A percentile compares a stretch with the other conserved stretches of the same genome.
Conservation (phyloP, 345 rosid species). For the Citrus cavaleriei region DNA sequence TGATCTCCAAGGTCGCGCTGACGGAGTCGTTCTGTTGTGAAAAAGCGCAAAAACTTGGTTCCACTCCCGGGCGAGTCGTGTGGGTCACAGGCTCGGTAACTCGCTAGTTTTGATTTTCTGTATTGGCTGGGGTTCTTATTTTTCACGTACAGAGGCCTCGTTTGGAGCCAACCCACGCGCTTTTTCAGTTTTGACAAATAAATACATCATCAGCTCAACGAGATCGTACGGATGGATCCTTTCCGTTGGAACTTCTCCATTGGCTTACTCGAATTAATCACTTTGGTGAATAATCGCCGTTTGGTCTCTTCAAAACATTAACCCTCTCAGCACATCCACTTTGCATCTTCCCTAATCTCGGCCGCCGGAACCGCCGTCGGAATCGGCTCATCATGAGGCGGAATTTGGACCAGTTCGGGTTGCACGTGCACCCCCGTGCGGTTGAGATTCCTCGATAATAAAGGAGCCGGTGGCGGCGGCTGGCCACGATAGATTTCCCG, state of each 20-base stretch:
- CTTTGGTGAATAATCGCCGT: conserved; percentile 74
- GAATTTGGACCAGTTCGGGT: conserved; percentile 26
- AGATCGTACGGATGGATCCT: conserved; percentile 60
- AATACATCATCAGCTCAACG: conserved; percentile 89
- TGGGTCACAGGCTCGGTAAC: conserved; percentile 55
- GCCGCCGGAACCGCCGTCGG: conserved; percentile 5
- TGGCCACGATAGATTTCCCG: background rate
- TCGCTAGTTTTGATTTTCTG: conserved; percentile 48
- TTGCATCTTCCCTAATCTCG: conserved; percentile 79
- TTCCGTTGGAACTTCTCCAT: conserved; percentile 36
- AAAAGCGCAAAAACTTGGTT: conserved; percentile 72
- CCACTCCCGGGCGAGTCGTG: conserved; percentile 79
- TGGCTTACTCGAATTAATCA: conserved; percentile 38
- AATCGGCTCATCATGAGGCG: conserved; percentile 11
- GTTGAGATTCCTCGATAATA: conserved; percentile 53
- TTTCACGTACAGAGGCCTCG: conserved; percentile 61
- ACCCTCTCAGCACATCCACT: conserved; percentile 53
- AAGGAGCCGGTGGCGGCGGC: conserved; percentile 53
- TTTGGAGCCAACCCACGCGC: conserved; percentile 68
- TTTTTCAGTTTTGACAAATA: conserved; percentile 69
- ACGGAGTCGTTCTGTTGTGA: conserved; percentile 49
- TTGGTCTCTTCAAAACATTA: conserved; percentile 44
- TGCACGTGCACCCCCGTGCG: conserved; percentile 30
- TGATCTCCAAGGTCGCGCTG: conserved; percentile 65
- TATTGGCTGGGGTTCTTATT: conserved; percentile 51